phyloP scores from a whole-genome alignment of 805 yeast species.

The Clavispora asparagi region DNA sequence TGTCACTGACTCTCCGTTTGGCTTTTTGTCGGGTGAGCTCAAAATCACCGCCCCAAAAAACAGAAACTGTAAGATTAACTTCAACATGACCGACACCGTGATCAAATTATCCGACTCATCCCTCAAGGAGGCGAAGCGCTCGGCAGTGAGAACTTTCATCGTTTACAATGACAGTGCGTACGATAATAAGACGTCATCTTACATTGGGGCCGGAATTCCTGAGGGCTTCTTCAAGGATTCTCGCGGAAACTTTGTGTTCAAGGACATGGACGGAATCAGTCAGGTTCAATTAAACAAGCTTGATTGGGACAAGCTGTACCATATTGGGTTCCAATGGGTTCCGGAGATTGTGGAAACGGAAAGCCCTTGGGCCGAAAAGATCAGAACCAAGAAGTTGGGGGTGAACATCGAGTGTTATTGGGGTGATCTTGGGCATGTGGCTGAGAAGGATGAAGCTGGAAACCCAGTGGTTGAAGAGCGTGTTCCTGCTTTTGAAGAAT shows the following conservation, averaged over 20 bases:
- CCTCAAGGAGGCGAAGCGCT: slow-evolving; percentile 16
- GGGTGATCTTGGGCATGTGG: slow-evolving; percentile 59
- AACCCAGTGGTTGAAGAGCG: slow-evolving; percentile 25
- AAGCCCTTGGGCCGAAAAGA: slow-evolving; percentile 24
- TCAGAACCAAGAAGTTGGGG: slow-evolving; percentile 38
- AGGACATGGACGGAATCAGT: slow-evolving; percentile 59
- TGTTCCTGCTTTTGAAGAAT: slow-evolving; percentile 69
- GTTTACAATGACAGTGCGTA: slow-evolving; percentile 36
- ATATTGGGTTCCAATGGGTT: slow-evolving; percentile 70
- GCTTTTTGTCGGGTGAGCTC: slow-evolving; percentile 62
- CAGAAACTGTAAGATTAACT: slow-evolving; percentile 58
- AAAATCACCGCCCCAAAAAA: slow-evolving; percentile 53
- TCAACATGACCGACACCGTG: slow-evolving; percentile 45
- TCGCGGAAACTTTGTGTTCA: slow-evolving; percentile 44
- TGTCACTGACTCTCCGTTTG: slow-evolving; percentile 45
- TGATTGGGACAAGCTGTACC: slow-evolving; percentile 53
- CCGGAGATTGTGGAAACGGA: slow-evolving; percentile 49
- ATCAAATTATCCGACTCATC: slow-evolving; percentile 16
- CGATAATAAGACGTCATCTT: slow-evolving; percentile 1
- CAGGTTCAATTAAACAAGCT: slow-evolving; percentile 60
- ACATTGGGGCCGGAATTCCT: slow-evolving; percentile 23
- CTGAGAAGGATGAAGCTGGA: slow-evolving; percentile 19
- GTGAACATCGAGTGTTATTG: slow-evolving; percentile 65
- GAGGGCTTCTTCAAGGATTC: slow-evolving; percentile 43
- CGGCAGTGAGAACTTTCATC: slow-evolving; percentile 64